Percentiles rank a stretch among this genome's conserved stretches.
These are phyloP conservation scores for Coemansia sp. DNA, from an alignment of 192 early-diverging fungal genomes.

Conservation along the genomic window DNA sequence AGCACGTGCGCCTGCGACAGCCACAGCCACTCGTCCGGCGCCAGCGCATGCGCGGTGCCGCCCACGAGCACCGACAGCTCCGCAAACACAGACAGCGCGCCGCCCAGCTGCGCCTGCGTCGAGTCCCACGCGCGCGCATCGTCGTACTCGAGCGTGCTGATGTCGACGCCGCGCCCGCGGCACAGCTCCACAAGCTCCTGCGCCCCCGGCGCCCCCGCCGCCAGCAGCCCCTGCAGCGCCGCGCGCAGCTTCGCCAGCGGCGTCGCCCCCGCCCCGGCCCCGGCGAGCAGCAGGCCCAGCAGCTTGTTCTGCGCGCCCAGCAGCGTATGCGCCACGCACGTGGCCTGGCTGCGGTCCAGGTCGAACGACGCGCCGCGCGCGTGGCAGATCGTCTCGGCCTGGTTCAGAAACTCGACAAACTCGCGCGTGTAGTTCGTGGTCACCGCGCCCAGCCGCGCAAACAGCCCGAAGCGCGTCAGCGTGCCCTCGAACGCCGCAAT, in stretches of 20 bases:
- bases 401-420: conserved; percentile 51
- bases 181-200: conserved; percentile 43
- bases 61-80: conserved; percentile 22
- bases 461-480: conserved; percentile 32
- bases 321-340: conserved; percentile 40
- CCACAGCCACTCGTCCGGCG: conserved; percentile 43
- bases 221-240: conserved; percentile 14
- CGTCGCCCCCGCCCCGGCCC: neutral
- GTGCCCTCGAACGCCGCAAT: conserved; percentile 45
- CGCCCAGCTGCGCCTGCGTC: conserved; percentile 26
- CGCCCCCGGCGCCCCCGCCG: conserved; percentile 3
- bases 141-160: conserved; percentile 24
- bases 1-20: conserved; percentile 42
- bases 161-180: conserved; percentile 20
- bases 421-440: conserved; percentile 51
- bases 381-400: conserved; percentile 49
- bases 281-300: conserved; percentile 9
- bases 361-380: conserved; percentile 44
- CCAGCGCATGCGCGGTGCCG: conserved; percentile 2
- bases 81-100: conserved; percentile 16
- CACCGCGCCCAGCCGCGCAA: conserved; percentile 28
- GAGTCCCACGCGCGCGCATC: conserved; percentile 31
- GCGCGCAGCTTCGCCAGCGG: conserved; percentile 30
- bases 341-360: conserved; percentile 47
- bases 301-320: conserved; percentile 36